A percentile compares a stretch with the other conserved stretches of the same genome.
Evolutionary conservation across 2,329 filamentous ascomycete species (phyloP).

Genomic region (Periconia macrospinosa): DNA sequence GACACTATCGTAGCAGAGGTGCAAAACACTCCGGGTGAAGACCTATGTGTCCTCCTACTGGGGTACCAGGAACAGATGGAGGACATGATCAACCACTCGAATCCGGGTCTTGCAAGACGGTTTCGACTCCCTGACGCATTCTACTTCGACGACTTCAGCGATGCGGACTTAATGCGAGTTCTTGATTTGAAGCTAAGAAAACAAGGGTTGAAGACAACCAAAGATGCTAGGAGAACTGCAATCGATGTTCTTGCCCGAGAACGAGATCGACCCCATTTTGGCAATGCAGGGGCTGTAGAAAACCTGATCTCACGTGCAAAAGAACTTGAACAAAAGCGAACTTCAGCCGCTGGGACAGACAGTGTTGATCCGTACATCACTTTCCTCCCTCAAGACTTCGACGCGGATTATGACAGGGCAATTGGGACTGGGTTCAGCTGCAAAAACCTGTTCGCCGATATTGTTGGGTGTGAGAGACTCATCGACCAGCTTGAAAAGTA

Average conservation of each 20-base stretch:
- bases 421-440: constrained; percentile 51
- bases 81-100: constrained; percentile 69
- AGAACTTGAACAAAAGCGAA: constrained; percentile 46
- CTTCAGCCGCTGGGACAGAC: constrained; percentile 10
- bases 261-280: constrained; percentile 63
- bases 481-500: constrained; percentile 55
- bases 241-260: constrained; percentile 59
- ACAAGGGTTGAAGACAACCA: constrained; percentile 54
- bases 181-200: constrained; percentile 62
- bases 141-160: constrained; percentile 64
- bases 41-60: constrained; percentile 68
- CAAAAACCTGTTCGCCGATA: constrained; percentile 56
- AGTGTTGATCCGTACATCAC: constrained; percentile 3
- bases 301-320: constrained; percentile 61
- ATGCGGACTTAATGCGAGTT: constrained; percentile 59
- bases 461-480: constrained; percentile 58
- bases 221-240: constrained; percentile 53
- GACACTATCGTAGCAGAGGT: constrained; percentile 72
- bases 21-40: constrained; percentile 66
- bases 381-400: constrained; percentile 53
- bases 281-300: constrained; percentile 72
- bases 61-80: constrained; percentile 69
- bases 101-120: constrained; percentile 65
- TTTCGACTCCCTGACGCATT: constrained; percentile 65
- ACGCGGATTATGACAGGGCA: constrained; percentile 56